Evolutionary conservation across 177 flowering plant species (phyloP).

Genomic region (Vitis hybrid): DNA sequence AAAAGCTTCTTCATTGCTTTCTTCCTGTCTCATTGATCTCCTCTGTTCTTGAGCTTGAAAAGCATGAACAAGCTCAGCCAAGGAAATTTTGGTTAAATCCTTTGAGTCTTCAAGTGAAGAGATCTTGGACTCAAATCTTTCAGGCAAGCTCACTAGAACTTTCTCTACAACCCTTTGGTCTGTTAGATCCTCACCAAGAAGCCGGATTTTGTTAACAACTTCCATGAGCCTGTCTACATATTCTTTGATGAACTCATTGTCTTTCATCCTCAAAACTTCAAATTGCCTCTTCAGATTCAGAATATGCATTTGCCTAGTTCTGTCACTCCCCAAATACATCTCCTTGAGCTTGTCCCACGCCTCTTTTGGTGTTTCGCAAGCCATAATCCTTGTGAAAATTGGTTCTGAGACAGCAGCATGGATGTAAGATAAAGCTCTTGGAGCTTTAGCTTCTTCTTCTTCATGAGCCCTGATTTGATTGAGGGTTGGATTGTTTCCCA

Average conservation of each 20-base stretch:
- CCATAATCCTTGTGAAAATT: slow-evolving; percentile 8
- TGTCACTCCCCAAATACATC: neutral
- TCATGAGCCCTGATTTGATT: no score
- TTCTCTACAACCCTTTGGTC: slow-evolving; percentile 1
- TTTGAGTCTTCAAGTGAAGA: neutral
- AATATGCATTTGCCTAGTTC: neutral
- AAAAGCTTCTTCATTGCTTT: neutral
- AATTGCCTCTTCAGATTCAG: slow-evolving; percentile 9
- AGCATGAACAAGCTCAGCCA: no score
- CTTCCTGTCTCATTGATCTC: neutral
- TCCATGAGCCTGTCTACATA: neutral
- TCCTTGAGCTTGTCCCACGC: slow-evolving; percentile 3
- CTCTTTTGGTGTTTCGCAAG: slow-evolving; percentile 2
- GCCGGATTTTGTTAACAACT: slow-evolving; percentile 1
- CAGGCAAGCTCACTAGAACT: slow-evolving; percentile 2
- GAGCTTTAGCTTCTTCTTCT: no score
- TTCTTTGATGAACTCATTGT: neutral
- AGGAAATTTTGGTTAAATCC: neutral
- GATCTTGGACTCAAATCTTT: slow-evolving; percentile 5
- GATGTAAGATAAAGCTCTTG: neutral
- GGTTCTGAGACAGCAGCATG: neutral
- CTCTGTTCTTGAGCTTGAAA: no score
- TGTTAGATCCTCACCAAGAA: neutral
- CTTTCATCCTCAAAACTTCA: slow-evolving; percentile 11
- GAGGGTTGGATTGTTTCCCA: no score